A percentile compares a stretch with the other conserved stretches of the same genome.
phyloP scores from a whole-genome alignment of 108 stramenopile genomes.

The Bacterosira constricta region DNA sequence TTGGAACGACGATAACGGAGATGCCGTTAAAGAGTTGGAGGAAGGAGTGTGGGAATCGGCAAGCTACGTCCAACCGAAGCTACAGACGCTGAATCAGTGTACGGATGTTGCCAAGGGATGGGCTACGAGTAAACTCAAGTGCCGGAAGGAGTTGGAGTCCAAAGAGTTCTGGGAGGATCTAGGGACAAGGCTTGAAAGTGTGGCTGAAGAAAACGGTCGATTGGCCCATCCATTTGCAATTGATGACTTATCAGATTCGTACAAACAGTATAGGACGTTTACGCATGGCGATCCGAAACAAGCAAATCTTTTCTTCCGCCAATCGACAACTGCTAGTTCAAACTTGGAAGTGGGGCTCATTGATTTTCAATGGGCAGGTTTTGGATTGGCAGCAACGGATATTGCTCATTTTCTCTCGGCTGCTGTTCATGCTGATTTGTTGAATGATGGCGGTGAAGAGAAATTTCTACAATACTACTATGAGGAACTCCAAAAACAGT shows the following conservation, averaged over 20 bases:
- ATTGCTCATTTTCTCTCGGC: conserved; percentile 67
- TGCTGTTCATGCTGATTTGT: conserved; percentile 26
- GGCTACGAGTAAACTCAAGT: conserved; percentile 41
- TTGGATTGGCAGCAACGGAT: conserved; percentile 79
- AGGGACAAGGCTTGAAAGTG: conserved; percentile 51
- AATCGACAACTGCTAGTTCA: not conserved
- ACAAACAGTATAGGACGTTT: conserved; percentile 56
- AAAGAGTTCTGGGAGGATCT: conserved; percentile 38
- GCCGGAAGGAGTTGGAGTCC: conserved; percentile 35
- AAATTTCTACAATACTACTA: conserved; percentile 30
- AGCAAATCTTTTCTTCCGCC: conserved; percentile 68
- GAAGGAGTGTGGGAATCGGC: conserved; percentile 59
- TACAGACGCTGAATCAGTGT: conserved; percentile 62
- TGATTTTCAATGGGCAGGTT: conserved; percentile 80
- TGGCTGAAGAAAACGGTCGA: conserved; percentile 38
- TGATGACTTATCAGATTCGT: conserved; percentile 6
- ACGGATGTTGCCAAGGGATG: conserved; percentile 55
- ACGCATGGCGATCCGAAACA: conserved; percentile 80
- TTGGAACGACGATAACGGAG: conserved; percentile 58
- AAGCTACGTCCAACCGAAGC: conserved; percentile 65
- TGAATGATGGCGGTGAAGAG: conserved; percentile 30
- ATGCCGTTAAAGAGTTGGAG: conserved; percentile 56
- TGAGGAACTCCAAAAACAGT: conserved; percentile 15
- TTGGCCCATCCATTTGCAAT: conserved; percentile 61
- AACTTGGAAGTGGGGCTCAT: conserved; percentile 64